A percentile compares a stretch with the other conserved stretches of the same genome.
These are phyloP conservation scores for Salix dunnii DNA, from an alignment of 345 rosid genomes.

Conservation along the genomic window DNA sequence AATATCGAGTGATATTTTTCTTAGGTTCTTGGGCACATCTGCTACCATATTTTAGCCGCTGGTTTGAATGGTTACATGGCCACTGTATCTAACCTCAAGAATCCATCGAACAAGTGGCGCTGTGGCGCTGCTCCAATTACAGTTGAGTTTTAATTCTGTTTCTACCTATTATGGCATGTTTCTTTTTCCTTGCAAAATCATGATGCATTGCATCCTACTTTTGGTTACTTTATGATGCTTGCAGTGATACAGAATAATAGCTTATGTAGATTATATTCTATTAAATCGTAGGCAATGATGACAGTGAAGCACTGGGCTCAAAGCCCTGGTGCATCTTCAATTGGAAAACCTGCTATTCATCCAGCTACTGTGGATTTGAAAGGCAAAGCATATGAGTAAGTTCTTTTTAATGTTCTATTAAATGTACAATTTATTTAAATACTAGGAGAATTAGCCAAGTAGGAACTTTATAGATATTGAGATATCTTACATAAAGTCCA, in stretches of 20 bases:
- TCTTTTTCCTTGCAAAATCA: background rate
- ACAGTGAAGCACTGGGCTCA: conserved; percentile 89
- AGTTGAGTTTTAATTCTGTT: conserved; percentile 44
- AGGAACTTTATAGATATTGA: background rate
- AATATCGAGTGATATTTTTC: background rate
- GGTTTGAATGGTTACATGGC: conserved; percentile 97
- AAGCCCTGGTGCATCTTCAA: conserved; percentile 60
- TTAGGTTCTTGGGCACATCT: conserved; percentile 89
- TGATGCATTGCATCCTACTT: background rate
- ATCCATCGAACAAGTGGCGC: conserved; percentile 89
- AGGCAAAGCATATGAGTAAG: conserved; percentile 97
- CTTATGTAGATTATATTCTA: conserved; percentile 1
- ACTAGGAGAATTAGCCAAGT: background rate
- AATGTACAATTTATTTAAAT: background rate
- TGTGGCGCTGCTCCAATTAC: conserved; percentile 96
- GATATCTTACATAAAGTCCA: background rate
- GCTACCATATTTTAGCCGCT: conserved; percentile 92
- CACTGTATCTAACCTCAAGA: conserved; percentile 81
- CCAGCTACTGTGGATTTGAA: conserved; percentile 94
- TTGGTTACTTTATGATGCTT: background rate
- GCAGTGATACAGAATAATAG: background rate
- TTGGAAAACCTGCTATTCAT: conserved; percentile 92
- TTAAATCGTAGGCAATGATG: conserved; percentile 75
- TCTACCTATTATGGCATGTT: background rate
- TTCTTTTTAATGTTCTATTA: background rate